Percentiles rank a stretch among this genome's conserved stretches.
Evolutionary conservation across 768 basidiomycete genomes (phyloP).

Genomic region (Candolleomyces eurysporus): DNA sequence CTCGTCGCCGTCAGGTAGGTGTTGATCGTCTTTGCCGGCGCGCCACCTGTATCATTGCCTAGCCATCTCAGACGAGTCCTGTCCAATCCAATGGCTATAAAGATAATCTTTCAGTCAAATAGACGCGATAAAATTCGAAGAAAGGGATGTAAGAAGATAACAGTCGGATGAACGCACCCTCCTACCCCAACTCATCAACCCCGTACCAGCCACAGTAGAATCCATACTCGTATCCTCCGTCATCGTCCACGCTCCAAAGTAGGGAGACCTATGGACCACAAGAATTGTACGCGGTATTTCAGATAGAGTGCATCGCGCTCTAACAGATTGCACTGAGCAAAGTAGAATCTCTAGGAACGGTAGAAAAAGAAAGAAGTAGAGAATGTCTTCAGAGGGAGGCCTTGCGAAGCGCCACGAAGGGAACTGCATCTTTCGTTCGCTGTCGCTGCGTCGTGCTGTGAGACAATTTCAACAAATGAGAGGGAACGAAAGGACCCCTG

Average conservation of each 20-base stretch:
- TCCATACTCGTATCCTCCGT: background rate
- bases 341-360: background rate
- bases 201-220: constrained; percentile 3
- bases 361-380: background rate
- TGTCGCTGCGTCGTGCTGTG: too few species aligned
- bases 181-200: background rate
- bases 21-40: constrained; percentile 13
- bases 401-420: too few species aligned
- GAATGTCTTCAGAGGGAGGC: too few species aligned
- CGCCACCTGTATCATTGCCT: constrained; percentile 25
- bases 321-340: background rate
- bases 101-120: background rate
- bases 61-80: constrained; percentile 47
- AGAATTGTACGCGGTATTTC: constrained; percentile 2
- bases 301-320: background rate
- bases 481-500: too few species aligned
- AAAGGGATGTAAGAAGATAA: too few species aligned
- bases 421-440: too few species aligned
- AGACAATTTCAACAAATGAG: too few species aligned
- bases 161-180: too few species aligned
- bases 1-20: constrained; percentile 50
- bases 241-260: constrained; percentile 4
- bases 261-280: constrained; percentile 4
- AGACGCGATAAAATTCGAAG: background rate
- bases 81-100: constrained; percentile 48